A percentile compares a stretch with the other conserved stretches of the same genome.
Conservation (phyloP, 495 filamentous ascomycete genomes). For the Terfezia boudieri region DNA sequence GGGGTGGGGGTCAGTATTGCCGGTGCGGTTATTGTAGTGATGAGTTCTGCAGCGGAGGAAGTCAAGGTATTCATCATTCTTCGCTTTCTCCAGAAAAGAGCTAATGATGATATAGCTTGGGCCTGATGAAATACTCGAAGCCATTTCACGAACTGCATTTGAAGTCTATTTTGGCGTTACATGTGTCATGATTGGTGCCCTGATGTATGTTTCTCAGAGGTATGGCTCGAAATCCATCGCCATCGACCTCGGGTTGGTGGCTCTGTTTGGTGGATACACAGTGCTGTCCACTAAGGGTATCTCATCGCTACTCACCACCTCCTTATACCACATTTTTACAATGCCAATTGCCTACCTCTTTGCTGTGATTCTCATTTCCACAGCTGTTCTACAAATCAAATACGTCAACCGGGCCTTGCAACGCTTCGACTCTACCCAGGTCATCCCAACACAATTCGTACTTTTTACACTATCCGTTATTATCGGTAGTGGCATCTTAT, state of each 20-base stretch:
- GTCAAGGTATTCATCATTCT: slow-evolving; percentile 31
- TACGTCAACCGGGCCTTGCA: slow-evolving; percentile 90
- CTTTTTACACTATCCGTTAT: slow-evolving; percentile 91
- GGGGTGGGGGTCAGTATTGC: slow-evolving; percentile 66
- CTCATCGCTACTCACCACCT: slow-evolving; percentile 77
- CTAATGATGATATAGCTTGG: slow-evolving; percentile 29
- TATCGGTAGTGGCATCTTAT: slow-evolving; percentile 74
- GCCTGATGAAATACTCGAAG: slow-evolving; percentile 69
- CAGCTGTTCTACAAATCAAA: slow-evolving; percentile 82
- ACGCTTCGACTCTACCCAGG: slow-evolving; percentile 87
- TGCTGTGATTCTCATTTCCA: slow-evolving; percentile 48
- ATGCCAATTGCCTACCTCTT: slow-evolving; percentile 82
- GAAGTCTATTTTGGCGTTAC: slow-evolving; percentile 72
- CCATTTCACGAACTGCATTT: slow-evolving; percentile 77
- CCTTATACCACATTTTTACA: slow-evolving; percentile 62
- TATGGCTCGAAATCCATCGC: slow-evolving; percentile 71
- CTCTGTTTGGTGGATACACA: slow-evolving; percentile 83
- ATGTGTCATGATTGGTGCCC: slow-evolving; percentile 39
- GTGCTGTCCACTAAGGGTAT: slow-evolving; percentile 90
- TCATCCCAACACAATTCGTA: slow-evolving; percentile 93
- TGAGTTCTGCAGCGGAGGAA: slow-evolving; percentile 77
- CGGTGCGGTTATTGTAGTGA: slow-evolving; percentile 79
- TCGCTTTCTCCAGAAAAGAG: neutral
- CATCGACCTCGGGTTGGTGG: slow-evolving; percentile 83
- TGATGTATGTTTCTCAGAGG: slow-evolving; percentile 61